Evolutionary conservation across 441 rosid genomes (phyloP), one percentile per base, ranked within the genome.

Genomic region (Sinapis alba): DNA sequence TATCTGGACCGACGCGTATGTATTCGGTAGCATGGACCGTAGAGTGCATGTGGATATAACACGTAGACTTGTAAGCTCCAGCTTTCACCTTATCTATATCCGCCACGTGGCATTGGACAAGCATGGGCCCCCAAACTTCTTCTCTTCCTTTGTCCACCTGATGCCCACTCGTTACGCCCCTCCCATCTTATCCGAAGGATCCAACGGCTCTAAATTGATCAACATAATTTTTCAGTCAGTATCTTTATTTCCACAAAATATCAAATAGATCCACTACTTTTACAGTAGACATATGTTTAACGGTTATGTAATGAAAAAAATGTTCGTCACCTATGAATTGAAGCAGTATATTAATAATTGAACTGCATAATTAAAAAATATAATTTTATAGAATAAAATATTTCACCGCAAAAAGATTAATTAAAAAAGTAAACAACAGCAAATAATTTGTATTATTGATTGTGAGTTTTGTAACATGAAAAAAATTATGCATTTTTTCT

Each of bases 141-240:
- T 9, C 15, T 27, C 50, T 38, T 10, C 20, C 36, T 57, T 19
- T 57, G 28, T 72, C 63, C 23, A 15, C 36, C 69, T 74, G 65
- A 41, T 57, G 71, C 47, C 47, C 65, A 43, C 26, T 47, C 72
- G 34, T 68, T 53, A 32, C 19, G 24, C 56, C 60, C 24, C 24
- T 64, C 65, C 30, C 80, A 70, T 77, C 80, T 76, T 77, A 77
- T 77, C 76, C 75, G 32, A 57, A 45, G 3, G 19, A 77, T 77
- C 76, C 72, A 77, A 77, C 80, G 80, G 76, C 62, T 70, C 8
- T 71, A 0, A 56, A 5, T 21, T 21, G 23, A 16, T 18, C 23
- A 9, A 1, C 3, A 7, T 1, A 11, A 26, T 11, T 69, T 57
- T 69, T 4, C 27, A 43, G 15, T 18, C 16, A 21, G 67, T 45